Percentiles rank a stretch among this genome's conserved stretches.
These are phyloP conservation scores for Alternaria sp. DNA, from an alignment of 2,329 filamentous ascomycete species.

Conservation along the genomic window DNA sequence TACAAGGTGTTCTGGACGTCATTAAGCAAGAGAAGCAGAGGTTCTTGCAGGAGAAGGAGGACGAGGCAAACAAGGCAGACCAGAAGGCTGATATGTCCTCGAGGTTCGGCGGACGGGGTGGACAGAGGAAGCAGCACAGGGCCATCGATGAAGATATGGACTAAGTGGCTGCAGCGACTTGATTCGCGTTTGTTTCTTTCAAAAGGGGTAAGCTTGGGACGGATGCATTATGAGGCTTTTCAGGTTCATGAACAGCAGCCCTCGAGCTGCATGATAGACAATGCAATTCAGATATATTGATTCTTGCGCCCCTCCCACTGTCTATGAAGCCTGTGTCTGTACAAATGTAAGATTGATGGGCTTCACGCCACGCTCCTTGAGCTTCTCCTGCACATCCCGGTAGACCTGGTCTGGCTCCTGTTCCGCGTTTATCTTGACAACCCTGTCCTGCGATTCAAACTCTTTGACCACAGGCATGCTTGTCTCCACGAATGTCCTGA, in stretches of 20 bases:
- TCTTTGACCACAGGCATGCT: slow-evolving; percentile 97
- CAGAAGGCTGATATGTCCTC: slow-evolving; percentile 62
- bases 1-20: slow-evolving; percentile 79
- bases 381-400: slow-evolving; percentile 55
- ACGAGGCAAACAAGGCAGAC: slow-evolving; percentile 75
- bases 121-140: slow-evolving; percentile 40
- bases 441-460: slow-evolving; percentile 77
- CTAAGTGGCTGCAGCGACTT: slow-evolving; percentile 27
- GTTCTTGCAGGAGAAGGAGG: slow-evolving; percentile 78
- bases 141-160: slow-evolving; percentile 49
- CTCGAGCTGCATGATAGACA: slow-evolving; percentile 45
- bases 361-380: slow-evolving; percentile 47
- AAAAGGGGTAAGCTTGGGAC: slow-evolving; percentile 32
- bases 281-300: slow-evolving; percentile 36
- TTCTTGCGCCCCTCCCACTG: neutral
- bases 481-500: slow-evolving; percentile 91
- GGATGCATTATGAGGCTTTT: slow-evolving; percentile 42
- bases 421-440: slow-evolving; percentile 81
- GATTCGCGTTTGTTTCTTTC: slow-evolving; percentile 27
- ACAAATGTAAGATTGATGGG: slow-evolving; percentile 43
- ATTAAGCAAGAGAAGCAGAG: slow-evolving; percentile 83
- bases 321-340: slow-evolving; percentile 32
- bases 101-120: slow-evolving; percentile 36
- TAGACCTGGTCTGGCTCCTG: slow-evolving; percentile 72
- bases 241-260: slow-evolving; percentile 39